Conservation (phyloP, 129 eudicot genomes). For the Artemisia annua region DNA sequence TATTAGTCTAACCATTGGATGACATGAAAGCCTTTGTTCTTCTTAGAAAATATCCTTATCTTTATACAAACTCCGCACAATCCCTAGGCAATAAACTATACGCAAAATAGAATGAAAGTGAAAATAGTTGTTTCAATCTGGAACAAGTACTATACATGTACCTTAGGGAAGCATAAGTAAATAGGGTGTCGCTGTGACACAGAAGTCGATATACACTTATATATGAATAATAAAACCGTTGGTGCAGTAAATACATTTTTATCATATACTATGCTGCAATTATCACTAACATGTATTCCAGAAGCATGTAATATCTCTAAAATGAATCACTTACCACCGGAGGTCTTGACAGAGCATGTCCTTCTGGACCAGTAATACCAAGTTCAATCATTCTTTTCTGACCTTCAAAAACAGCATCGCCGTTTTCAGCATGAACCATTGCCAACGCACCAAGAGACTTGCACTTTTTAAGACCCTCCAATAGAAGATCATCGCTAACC, state of each 20-base stretch:
- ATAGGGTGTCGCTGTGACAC: background rate
- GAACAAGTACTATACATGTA: no score
- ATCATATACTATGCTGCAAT: background rate
- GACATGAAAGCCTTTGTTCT: no score
- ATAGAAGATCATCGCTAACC: slow-evolving; percentile 80
- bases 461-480: slow-evolving; percentile 91
- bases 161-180: background rate
- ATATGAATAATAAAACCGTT: no score
- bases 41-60: no score
- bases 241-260: background rate
- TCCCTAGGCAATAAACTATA: no score
- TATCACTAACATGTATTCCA: background rate
- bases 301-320: no score
- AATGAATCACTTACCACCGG: slow-evolving; percentile 61
- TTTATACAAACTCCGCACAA: no score
- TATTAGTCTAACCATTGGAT: no score
- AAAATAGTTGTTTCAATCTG: no score
- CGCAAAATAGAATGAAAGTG: no score
- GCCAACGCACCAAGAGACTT: slow-evolving; percentile 94
- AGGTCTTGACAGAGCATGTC: slow-evolving; percentile 97
- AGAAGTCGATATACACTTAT: background rate
- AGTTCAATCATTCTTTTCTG: slow-evolving; percentile 95
- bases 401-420: slow-evolving; percentile 97
- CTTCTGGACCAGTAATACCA: slow-evolving; percentile 99
- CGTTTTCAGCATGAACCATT: slow-evolving; percentile 99